These are phyloP conservation scores for Dendrobium chrysotoxum DNA, from an alignment of 106 monocot genomes.

Conservation along the genomic window DNA sequence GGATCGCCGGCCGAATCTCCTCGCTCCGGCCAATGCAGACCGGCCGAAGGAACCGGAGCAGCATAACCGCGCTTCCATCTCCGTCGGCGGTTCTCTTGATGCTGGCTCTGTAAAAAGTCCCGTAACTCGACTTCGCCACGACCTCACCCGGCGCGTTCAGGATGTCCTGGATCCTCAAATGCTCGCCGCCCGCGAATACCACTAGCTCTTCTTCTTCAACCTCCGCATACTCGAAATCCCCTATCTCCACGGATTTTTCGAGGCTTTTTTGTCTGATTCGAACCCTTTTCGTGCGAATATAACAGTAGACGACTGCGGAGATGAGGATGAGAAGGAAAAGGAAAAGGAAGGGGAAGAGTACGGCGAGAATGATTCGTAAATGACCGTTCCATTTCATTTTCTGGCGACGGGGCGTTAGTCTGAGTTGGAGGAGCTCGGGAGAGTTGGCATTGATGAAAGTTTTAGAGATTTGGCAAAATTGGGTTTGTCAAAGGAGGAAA, in stretches of 20 bases:
- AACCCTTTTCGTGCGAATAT: not conserved
- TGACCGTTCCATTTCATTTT: not conserved
- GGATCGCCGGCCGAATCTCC: slow-evolving; percentile 44
- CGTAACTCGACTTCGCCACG: slow-evolving; percentile 69
- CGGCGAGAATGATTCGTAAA: not conserved
- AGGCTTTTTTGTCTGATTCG: not conserved
- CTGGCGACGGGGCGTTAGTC: not conserved
- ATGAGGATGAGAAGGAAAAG: slow-evolving; percentile 12
- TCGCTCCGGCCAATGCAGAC: slow-evolving; percentile 38
- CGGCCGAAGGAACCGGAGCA: slow-evolving; percentile 72
- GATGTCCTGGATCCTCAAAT: slow-evolving; percentile 52
- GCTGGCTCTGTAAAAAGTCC: slow-evolving; percentile 68
- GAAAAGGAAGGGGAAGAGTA: slow-evolving; percentile 14
- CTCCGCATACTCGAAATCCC: not conserved
- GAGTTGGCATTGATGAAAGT: not conserved
- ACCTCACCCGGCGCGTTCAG: slow-evolving; percentile 91
- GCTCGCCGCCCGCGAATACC: slow-evolving; percentile 63
- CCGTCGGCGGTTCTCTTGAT: not conserved
- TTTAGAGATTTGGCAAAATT: not conserved
- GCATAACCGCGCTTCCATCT: slow-evolving; percentile 25
- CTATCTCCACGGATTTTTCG: not conserved
- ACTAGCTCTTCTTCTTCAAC: slow-evolving; percentile 57
- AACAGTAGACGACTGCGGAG: not conserved
- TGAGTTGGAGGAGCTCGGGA: not conserved
- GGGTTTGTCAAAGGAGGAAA: not conserved